These are phyloP conservation scores for Patellifolia procumbens DNA, from an alignment of 179 eudicot species.

Conservation along the genomic window DNA sequence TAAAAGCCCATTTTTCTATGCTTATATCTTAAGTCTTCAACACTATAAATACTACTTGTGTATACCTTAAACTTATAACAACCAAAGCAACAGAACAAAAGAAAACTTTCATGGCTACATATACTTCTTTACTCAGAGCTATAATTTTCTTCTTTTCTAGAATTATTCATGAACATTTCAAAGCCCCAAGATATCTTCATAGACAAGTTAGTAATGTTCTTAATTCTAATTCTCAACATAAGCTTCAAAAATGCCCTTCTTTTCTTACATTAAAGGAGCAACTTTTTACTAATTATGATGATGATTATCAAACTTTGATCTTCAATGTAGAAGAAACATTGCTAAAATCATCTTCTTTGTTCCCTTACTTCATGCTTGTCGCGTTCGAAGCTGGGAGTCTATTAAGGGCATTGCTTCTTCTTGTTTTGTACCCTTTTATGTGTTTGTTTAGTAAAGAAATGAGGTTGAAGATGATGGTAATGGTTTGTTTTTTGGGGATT, in stretches of 20 bases:
- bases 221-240: constrained; percentile 15
- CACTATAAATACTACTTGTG: constrained; percentile 19
- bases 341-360: constrained; percentile 50
- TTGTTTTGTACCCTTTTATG: constrained; percentile 55
- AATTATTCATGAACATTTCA: constrained; percentile 40
- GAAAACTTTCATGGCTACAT: constrained; percentile 21
- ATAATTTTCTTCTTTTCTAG: constrained; percentile 47
- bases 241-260: constrained; percentile 34
- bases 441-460: constrained; percentile 39
- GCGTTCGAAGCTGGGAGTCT: constrained; percentile 72
- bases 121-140: constrained; percentile 29
- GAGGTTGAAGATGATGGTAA: constrained; percentile 55
- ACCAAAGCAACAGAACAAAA: neutral
- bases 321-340: constrained; percentile 64
- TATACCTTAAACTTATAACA: neutral
- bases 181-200: constrained; percentile 40
- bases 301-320: constrained; percentile 35
- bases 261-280: constrained; percentile 14
- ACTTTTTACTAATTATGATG: neutral
- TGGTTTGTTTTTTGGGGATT: constrained; percentile 62
- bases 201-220: constrained; percentile 36
- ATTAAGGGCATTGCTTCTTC: constrained; percentile 53
- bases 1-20: neutral
- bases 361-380: constrained; percentile 75
- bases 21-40: neutral